Conservation (phyloP, 2,329 filamentous ascomycete genomes). For the Shiraia bambusicola region DNA sequence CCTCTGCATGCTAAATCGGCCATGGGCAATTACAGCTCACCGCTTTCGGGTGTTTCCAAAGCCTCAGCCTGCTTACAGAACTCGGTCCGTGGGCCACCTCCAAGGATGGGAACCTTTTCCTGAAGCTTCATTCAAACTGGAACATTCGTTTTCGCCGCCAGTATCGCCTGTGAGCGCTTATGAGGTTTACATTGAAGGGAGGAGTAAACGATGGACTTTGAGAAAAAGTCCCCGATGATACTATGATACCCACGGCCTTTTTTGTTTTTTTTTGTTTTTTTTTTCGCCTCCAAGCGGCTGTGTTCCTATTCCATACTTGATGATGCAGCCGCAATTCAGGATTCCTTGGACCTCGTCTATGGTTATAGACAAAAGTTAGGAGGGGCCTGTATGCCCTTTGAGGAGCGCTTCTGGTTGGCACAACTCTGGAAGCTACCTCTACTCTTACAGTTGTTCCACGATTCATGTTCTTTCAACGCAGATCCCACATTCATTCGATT, state of each 20-base stretch:
- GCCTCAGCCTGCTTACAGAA: slow-evolving; percentile 28
- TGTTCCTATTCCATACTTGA: slow-evolving; percentile 31
- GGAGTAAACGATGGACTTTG: too few species aligned
- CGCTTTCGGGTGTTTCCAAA: slow-evolving; percentile 35
- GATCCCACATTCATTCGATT: slow-evolving; percentile 8
- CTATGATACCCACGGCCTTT: slow-evolving; percentile 41
- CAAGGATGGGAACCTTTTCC: slow-evolving; percentile 41
- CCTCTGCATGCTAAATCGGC: slow-evolving; percentile 19
- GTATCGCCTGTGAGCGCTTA: too few species aligned
- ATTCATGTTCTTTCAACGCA: slow-evolving; percentile 7
- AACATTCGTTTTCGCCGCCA: not conserved
- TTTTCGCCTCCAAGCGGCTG: slow-evolving; percentile 21
- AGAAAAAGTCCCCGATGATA: slow-evolving; percentile 27
- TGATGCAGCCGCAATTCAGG: slow-evolving; percentile 32
- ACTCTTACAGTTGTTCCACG: slow-evolving; percentile 6
- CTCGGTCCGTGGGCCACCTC: slow-evolving; percentile 32
- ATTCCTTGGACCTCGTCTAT: slow-evolving; percentile 20
- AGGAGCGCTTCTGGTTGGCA: slow-evolving; percentile 4
- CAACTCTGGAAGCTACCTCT: slow-evolving; percentile 9
- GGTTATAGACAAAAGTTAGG: slow-evolving; percentile 25
- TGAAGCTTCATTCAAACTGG: slow-evolving; percentile 9
- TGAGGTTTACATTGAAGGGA: slow-evolving; percentile 16
- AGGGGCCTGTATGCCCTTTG: slow-evolving; percentile 5
- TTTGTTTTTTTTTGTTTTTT: slow-evolving; percentile 23
- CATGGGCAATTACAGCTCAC: slow-evolving; percentile 23